Conservation (phyloP, 192 early-diverging fungal species). For the Kappamyces sp. region DNA sequence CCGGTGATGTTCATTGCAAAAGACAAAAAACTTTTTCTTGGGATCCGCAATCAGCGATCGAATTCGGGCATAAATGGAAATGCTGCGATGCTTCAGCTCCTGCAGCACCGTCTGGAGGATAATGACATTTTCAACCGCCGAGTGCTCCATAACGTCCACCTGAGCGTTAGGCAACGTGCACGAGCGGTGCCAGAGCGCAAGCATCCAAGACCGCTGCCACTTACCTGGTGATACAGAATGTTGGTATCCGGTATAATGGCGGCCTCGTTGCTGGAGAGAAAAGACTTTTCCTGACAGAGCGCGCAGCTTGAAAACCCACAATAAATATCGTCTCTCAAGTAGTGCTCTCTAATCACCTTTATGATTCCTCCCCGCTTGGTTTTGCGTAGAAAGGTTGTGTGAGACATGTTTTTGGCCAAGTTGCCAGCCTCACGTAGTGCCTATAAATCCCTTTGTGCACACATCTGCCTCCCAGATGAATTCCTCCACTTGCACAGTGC, state of each 20-base stretch:
- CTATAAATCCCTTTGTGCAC: background rate
- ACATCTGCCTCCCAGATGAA: background rate
- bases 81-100: slow-evolving; percentile 78
- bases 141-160: slow-evolving; percentile 92
- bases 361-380: slow-evolving; percentile 87
- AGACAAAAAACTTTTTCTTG: slow-evolving; percentile 81
- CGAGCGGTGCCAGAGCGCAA: background rate
- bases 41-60: slow-evolving; percentile 64
- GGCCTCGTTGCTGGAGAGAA: slow-evolving; percentile 16
- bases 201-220: background rate
- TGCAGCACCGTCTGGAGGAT: slow-evolving; percentile 90
- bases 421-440: background rate
- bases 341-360: slow-evolving; percentile 95
- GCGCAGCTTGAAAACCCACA: slow-evolving; percentile 66
- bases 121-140: slow-evolving; percentile 80
- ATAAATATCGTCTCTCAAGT: slow-evolving; percentile 89
- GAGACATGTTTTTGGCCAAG: background rate
- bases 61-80: slow-evolving; percentile 74
- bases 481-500: background rate
- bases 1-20: slow-evolving; percentile 90
- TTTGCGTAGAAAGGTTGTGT: slow-evolving; percentile 43
- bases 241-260: slow-evolving; percentile 91
- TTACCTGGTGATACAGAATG: slow-evolving; percentile 56
- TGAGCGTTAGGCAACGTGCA: slow-evolving; percentile 20
- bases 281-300: background rate